These are phyloP conservation scores for Cyberlindnera veronae DNA, from an alignment of 805 yeast genomes.

Conservation along the genomic window DNA sequence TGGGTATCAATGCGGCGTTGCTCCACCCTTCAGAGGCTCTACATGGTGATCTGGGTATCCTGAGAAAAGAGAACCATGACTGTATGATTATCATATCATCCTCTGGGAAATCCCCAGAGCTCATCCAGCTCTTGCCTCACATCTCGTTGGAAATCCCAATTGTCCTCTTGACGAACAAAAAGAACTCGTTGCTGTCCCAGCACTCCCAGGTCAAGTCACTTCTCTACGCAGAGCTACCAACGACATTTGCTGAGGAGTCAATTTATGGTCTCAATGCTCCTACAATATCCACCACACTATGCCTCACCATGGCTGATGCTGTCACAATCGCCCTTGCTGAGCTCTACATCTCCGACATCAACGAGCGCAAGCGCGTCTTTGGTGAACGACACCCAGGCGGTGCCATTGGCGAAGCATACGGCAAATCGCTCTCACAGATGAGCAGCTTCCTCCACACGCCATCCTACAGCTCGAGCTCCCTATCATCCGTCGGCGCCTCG, in stretches of 20 bases:
- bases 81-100: slow-evolving; percentile 66
- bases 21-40: slow-evolving; percentile 86
- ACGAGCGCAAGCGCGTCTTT: slow-evolving; percentile 52
- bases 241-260: slow-evolving; percentile 49
- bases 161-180: slow-evolving; percentile 60
- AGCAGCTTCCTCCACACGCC: slow-evolving; percentile 15
- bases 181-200: slow-evolving; percentile 50
- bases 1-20: slow-evolving; percentile 62
- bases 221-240: slow-evolving; percentile 61
- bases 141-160: slow-evolving; percentile 50
- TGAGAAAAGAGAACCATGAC: slow-evolving; percentile 53
- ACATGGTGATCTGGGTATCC: slow-evolving; percentile 83
- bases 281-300: slow-evolving; percentile 75
- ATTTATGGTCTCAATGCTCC: slow-evolving; percentile 84
- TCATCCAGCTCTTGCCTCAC: slow-evolving; percentile 49
- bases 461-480: slow-evolving; percentile 25
- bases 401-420: slow-evolving; percentile 63
- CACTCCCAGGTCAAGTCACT: slow-evolving; percentile 49
- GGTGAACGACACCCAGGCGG: slow-evolving; percentile 88
- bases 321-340: slow-evolving; percentile 72
- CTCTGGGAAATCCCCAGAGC: slow-evolving; percentile 81
- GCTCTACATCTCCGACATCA: slow-evolving; percentile 53
- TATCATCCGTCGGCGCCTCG: slow-evolving; percentile 13
- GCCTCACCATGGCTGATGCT: slow-evolving; percentile 76
- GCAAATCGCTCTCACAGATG: slow-evolving; percentile 11